phyloP scores from a whole-genome alignment of 2,329 filamentous ascomycete genomes.

The Blumeriella jaapii region DNA sequence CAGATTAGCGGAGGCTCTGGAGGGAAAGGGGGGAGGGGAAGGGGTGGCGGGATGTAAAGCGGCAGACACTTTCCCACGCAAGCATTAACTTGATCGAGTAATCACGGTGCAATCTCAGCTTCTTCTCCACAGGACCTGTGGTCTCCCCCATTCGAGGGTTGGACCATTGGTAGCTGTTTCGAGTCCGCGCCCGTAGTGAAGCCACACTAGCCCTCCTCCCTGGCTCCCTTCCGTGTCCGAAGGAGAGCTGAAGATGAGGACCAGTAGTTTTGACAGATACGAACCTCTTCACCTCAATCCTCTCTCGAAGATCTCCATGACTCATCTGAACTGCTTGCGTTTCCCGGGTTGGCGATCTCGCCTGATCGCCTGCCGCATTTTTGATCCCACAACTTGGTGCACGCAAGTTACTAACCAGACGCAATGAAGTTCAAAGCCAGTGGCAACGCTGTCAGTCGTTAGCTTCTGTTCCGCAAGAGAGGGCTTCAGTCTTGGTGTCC shows the following conservation, averaged over 20 bases:
- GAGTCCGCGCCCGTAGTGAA: constrained; percentile 81
- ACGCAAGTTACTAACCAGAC: constrained; percentile 61
- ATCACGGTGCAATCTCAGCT: constrained; percentile 92
- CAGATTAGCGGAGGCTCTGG: no score
- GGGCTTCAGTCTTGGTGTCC: neutral
- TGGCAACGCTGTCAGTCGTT: constrained; percentile 49
- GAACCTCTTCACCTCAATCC: constrained; percentile 28
- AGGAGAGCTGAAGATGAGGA: constrained; percentile 7
- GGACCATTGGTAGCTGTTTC: constrained; percentile 37
- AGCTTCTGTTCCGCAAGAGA: constrained; percentile 5
- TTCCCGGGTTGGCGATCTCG: constrained; percentile 11
- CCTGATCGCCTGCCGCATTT: constrained; percentile 48
- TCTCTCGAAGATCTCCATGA: constrained; percentile 14
- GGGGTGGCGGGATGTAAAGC: constrained; percentile 47
- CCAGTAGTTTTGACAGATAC: constrained; percentile 25
- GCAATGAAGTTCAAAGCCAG: constrained; percentile 84
- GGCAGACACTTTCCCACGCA: constrained; percentile 97
- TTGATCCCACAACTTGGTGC: constrained; percentile 31
- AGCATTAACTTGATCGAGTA: constrained; percentile 99
- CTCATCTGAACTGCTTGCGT: constrained; percentile 14
- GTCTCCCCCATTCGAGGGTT: constrained; percentile 32
- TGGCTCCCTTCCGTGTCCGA: constrained; percentile 4
- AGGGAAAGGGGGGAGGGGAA: constrained; percentile 24
- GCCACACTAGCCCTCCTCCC: constrained; percentile 30
- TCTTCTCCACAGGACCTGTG: constrained; percentile 34